phyloP scores from a whole-genome alignment of 805 yeast genomes.

The Myxozyma melibiosi region DNA sequence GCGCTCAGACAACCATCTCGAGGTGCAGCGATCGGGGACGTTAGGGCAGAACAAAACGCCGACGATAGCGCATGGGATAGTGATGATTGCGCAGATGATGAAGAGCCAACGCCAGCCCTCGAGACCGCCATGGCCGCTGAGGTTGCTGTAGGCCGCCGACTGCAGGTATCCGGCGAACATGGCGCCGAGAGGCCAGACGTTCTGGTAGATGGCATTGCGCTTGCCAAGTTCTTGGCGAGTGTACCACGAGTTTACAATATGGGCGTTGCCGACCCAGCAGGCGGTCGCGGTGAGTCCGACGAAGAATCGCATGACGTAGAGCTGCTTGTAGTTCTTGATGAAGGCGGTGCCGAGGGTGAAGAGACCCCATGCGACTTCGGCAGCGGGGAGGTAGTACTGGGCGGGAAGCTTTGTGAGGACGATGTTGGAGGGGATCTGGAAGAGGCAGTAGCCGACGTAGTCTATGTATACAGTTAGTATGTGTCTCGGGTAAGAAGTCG shows the following conservation, averaged over 20 bases:
- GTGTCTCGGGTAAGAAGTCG: not conserved
- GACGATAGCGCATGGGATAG: constrained; percentile 58
- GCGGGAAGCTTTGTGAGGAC: constrained; percentile 43
- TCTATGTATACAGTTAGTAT: not conserved
- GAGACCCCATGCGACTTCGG: constrained; percentile 49
- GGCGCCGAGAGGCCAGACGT: constrained; percentile 64
- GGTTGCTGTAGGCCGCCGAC: constrained; percentile 53
- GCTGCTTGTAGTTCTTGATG: constrained; percentile 39
- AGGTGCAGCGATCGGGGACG: constrained; percentile 60
- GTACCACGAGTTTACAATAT: constrained; percentile 53
- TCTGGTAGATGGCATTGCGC: constrained; percentile 60
- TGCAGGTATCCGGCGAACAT: constrained; percentile 66
- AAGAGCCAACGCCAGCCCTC: constrained; percentile 76
- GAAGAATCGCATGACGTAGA: constrained; percentile 46
- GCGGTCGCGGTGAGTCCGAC: constrained; percentile 51
- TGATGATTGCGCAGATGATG: constrained; percentile 63
- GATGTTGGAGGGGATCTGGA: constrained; percentile 48
- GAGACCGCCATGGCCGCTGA: constrained; percentile 56
- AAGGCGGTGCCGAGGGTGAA: constrained; percentile 37
- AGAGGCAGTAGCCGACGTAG: constrained; percentile 41
- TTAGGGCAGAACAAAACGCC: constrained; percentile 65
- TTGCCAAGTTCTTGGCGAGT: constrained; percentile 59
- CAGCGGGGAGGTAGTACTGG: constrained; percentile 41
- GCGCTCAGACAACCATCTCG: constrained; percentile 56
- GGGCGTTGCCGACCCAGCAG: constrained; percentile 48